Evolutionary conservation across 352 stramenopile genomes (phyloP).

Genomic region (Thalassiosira allenii): DNA sequence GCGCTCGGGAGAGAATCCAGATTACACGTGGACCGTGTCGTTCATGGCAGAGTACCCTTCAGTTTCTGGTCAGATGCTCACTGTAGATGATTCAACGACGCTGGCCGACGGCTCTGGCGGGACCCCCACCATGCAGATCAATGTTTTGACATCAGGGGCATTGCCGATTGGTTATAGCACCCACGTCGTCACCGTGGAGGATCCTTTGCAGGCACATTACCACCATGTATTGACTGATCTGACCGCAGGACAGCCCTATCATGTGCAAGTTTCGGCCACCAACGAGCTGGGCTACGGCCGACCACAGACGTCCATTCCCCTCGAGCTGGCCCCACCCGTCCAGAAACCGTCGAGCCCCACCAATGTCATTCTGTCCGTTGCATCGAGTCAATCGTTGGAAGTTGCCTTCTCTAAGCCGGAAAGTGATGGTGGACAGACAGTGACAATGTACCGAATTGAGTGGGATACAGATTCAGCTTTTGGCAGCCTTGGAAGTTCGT

Average conservation of each 20-base stretch:
- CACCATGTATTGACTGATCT: conserved; percentile 80
- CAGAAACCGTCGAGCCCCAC: conserved; percentile 88
- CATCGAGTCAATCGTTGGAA: conserved; percentile 77
- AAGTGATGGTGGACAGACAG: conserved; percentile 89
- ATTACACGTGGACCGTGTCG: conserved; percentile 88
- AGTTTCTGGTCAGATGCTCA: conserved; percentile 41
- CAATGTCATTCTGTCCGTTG: conserved; percentile 87
- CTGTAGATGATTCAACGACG: conserved; percentile 46
- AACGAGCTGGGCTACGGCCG: conserved; percentile 88
- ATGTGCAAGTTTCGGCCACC: conserved; percentile 78
- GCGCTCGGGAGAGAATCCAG: conserved; percentile 64
- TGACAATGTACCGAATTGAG: conserved; percentile 93
- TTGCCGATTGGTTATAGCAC: conserved; percentile 65
- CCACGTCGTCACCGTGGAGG: conserved; percentile 42
- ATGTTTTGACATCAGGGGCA: conserved; percentile 39
- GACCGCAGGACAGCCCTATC: conserved; percentile 63
- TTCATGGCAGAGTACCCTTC: conserved; percentile 87
- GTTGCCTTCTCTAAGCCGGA: conserved; percentile 87
- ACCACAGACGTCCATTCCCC: conserved; percentile 87
- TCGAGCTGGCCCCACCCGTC: conserved; percentile 87
- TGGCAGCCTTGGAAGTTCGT: conserved; percentile 46
- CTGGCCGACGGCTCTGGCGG: conserved; percentile 26
- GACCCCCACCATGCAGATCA: conserved; percentile 41
- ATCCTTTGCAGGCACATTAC: conserved; percentile 50
- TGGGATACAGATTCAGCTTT: conserved; percentile 86